These are phyloP conservation scores for Fraxinus xanthoxyloides DNA, from an alignment of 305 asterid genomes.

Conservation along the genomic window DNA sequence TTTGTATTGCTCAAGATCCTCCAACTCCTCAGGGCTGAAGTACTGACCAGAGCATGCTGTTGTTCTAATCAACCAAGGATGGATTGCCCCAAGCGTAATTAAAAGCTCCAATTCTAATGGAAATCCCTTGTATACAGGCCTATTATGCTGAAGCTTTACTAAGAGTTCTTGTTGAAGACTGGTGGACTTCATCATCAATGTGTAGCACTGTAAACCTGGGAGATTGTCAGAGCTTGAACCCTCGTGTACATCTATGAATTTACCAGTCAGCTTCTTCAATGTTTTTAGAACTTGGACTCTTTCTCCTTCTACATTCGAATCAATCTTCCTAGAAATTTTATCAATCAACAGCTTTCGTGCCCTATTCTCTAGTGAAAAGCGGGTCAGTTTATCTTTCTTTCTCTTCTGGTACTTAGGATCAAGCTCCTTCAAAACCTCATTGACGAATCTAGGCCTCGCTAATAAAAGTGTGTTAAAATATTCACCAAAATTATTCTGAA, in stretches of 20 bases:
- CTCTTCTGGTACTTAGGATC: slow-evolving; percentile 82
- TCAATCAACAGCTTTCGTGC: slow-evolving; percentile 81
- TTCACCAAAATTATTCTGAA: slow-evolving; percentile 95
- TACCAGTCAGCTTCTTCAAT: slow-evolving; percentile 63
- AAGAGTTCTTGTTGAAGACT: slow-evolving; percentile 69
- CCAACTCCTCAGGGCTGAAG: slow-evolving; percentile 58
- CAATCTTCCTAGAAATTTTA: slow-evolving; percentile 68
- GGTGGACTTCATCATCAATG: slow-evolving; percentile 92
- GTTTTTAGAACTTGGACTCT: slow-evolving; percentile 69
- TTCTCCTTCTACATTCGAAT: slow-evolving; percentile 62
- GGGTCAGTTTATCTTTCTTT: slow-evolving; percentile 50
- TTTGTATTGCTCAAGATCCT: slow-evolving; percentile 66
- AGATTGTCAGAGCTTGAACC: slow-evolving; percentile 75
- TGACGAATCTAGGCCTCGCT: slow-evolving; percentile 78
- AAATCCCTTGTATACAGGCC: slow-evolving; percentile 82
- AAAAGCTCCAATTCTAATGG: slow-evolving; percentile 83
- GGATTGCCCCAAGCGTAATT: slow-evolving; percentile 92
- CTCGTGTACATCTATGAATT: slow-evolving; percentile 86
- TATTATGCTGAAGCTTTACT: slow-evolving; percentile 66
- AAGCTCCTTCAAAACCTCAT: slow-evolving; percentile 80
- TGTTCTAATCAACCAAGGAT: slow-evolving; percentile 90
- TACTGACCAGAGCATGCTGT: slow-evolving; percentile 70
- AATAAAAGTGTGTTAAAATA: slow-evolving; percentile 87
- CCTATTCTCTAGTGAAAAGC: slow-evolving; percentile 73
- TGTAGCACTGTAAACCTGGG: slow-evolving; percentile 91